phyloP scores from a whole-genome alignment of 495 filamentous ascomycete genomes.

The Chaetomium cochliodes region DNA sequence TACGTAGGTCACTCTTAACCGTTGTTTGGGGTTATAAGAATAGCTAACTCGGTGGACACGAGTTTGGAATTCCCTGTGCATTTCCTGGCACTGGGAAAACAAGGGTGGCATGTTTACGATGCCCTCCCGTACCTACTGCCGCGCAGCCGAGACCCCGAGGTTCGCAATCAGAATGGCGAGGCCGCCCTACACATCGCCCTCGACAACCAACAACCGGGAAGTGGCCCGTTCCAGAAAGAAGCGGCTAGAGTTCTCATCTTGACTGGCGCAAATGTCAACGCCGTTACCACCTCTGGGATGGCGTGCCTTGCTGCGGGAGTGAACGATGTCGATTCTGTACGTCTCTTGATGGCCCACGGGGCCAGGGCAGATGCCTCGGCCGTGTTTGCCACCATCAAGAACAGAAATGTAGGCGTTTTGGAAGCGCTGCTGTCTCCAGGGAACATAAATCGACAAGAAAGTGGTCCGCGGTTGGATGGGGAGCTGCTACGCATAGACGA shows the following conservation, averaged over 20 bases:
- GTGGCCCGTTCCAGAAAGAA: conserved; percentile 25
- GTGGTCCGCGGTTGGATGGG: background rate
- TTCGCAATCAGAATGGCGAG: conserved; percentile 36
- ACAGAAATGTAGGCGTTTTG: background rate
- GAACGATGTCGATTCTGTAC: conserved; percentile 8
- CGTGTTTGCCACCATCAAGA: conserved; percentile 15
- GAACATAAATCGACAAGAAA: background rate
- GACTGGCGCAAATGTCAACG: conserved; percentile 21
- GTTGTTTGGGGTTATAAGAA: background rate
- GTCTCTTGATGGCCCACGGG: conserved; percentile 12
- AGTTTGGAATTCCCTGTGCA: conserved; percentile 38
- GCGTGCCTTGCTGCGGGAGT: conserved; percentile 12
- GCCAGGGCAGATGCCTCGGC: background rate
- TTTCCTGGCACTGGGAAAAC: conserved; percentile 35
- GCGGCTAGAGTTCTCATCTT: conserved; percentile 18
- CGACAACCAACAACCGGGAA: conserved; percentile 21
- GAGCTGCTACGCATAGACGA: background rate
- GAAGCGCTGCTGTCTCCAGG: conserved; percentile 6
- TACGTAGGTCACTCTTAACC: conserved; percentile 36
- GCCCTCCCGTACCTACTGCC: conserved; percentile 46
- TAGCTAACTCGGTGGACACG: background rate
- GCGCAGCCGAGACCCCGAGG: conserved; percentile 43
- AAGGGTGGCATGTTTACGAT: conserved; percentile 47
- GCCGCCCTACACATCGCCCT: conserved; percentile 48
- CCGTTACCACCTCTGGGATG: background rate